A percentile compares a stretch with the other conserved stretches of the same genome.
Conservation (phyloP, 2,329 filamentous ascomycete genomes). For the Biscogniauxia mediterranea region DNA sequence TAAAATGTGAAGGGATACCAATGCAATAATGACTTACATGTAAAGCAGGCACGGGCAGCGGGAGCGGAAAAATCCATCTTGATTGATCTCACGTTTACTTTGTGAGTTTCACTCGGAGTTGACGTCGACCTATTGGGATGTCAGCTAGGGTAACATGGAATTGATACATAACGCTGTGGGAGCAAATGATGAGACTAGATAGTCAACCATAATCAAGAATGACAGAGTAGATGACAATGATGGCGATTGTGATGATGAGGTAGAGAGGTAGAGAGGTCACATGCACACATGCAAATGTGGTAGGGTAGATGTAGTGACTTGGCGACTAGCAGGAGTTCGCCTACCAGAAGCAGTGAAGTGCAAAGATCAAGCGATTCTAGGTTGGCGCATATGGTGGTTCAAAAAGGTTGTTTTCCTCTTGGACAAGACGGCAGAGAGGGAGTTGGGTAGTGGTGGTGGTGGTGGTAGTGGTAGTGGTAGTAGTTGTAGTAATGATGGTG, state of each 20-base stretch:
- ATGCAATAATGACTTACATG: conserved; percentile 39
- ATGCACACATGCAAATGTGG: neutral
- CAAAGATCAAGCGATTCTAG: neutral
- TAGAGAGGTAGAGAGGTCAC: neutral
- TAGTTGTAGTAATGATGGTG: neutral
- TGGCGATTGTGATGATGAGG: neutral
- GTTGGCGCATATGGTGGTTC: no score
- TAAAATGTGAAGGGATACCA: neutral
- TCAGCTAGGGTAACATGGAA: neutral
- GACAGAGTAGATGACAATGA: neutral
- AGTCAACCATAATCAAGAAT: no score
- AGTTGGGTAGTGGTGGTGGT: neutral
- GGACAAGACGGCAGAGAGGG: neutral
- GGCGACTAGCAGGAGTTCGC: neutral
- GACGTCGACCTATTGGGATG: neutral
- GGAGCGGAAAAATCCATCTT: conserved; percentile 43
- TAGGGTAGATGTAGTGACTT: neutral
- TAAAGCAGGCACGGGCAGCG: conserved; percentile 49
- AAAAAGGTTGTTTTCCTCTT: no score
- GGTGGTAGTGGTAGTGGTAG: neutral
- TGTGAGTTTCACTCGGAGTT: neutral
- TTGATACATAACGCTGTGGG: neutral
- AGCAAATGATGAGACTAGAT: neutral
- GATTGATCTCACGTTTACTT: conserved; percentile 3
- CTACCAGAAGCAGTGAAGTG: neutral